Conservation (phyloP, 331 rosid species). For the Rosa hybrid region DNA sequence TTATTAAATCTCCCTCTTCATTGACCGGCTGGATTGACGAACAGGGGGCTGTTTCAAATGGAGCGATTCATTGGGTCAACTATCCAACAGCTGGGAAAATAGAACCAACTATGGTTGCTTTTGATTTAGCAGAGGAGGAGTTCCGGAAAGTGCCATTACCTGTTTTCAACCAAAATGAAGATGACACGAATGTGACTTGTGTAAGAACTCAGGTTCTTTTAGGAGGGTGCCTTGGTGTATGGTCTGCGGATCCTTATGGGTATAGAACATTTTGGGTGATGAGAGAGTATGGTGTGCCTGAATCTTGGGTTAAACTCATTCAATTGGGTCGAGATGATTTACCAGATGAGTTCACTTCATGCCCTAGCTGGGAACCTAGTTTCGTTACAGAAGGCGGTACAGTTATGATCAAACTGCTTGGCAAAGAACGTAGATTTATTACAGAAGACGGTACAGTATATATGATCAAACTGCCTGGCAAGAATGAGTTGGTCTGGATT, state of each 20-base stretch:
- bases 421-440: no score
- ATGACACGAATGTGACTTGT: background rate
- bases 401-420: no score
- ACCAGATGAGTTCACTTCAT: background rate
- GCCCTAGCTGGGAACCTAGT: no score
- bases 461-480: no score
- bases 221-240: background rate
- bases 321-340: background rate
- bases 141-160: background rate
- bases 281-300: background rate
- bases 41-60: background rate
- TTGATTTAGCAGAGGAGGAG: background rate
- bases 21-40: background rate
- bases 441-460: background rate
- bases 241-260: background rate
- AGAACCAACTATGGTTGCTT: background rate
- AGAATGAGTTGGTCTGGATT: no score
- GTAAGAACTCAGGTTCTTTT: background rate
- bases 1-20: background rate
- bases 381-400: background rate
- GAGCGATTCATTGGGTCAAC: background rate
- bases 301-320: background rate
- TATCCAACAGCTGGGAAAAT: background rate
- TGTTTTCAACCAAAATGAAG: background rate
- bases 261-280: background rate